Evolutionary conservation across 2,329 filamentous ascomycete genomes (phyloP), one percentile per base, ranked within the genome.

Genomic region (Aspergillus novofumigatus): DNA sequence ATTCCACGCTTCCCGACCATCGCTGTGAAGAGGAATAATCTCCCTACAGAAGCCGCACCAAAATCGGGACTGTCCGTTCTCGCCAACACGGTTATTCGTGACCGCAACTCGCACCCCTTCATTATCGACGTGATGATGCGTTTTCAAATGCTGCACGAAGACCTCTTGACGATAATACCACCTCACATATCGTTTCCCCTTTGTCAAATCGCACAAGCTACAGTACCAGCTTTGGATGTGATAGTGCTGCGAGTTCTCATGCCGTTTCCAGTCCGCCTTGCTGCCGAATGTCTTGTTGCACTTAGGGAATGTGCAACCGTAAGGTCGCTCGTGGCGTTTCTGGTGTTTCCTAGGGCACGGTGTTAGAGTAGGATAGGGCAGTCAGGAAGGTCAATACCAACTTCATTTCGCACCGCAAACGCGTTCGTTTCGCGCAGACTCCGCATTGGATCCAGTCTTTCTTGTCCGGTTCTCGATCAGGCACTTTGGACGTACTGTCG

Each of bases 231-330:
- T 81, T 66, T 92, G 87, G 5, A 83, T 72, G 57, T 88, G 84
- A 59, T 83, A 85, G 70, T 96, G 92, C 67, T 93, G 89, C 17
- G 83, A 86, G 62, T 86, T 88, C 68, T 97, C 93, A 67, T 97
- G 92, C 1, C 92, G 85, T 70, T 95, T 96, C 92, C 86, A 97
- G 72, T 97, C 92, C 58, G 91, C 92, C 69, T 96, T 96, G 72
- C 89, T 92, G n/a, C 92, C 92, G 64, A 96, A 96, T 0, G 70
- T 79, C 67, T 91, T 92, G 51, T 75, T 72, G 67, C 92, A 96
- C 29, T 77, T 74, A 8, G 79, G 73, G 61, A 86, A 89, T 0
- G 91, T 96, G 72, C 92, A 97, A 11, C 86, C 86, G 61, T 93
- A 96, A 0, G 91, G 92, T 62, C 86, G 86, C 7, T 84, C 81